Evolutionary conservation across 2,329 filamentous ascomycete species (phyloP).

Genomic region (Tolypocladium ovalisporum): DNA sequence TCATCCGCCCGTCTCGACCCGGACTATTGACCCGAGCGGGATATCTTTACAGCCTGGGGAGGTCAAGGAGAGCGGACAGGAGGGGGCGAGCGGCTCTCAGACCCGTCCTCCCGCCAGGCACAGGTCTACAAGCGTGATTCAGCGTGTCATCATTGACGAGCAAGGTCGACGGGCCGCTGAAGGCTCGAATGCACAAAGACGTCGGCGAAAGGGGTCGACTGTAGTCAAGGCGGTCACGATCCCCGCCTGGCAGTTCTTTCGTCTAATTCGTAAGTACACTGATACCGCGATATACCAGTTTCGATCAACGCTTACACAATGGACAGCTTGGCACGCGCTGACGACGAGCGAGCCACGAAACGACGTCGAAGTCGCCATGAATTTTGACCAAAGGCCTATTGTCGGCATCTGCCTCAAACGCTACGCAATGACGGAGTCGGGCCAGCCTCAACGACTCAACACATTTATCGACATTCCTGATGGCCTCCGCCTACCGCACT

Average conservation of each 20-base stretch:
- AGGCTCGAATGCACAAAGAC: slow-evolving; percentile 29
- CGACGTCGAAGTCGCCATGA: slow-evolving; percentile 75
- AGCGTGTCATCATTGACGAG: slow-evolving; percentile 44
- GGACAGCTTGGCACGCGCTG: slow-evolving; percentile 70
- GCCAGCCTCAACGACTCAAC: slow-evolving; percentile 59
- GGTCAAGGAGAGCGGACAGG: not conserved
- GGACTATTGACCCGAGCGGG: not conserved
- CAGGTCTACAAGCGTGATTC: slow-evolving; percentile 50
- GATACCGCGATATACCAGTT: not conserved
- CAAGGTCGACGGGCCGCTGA: slow-evolving; percentile 32
- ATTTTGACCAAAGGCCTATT: slow-evolving; percentile 77
- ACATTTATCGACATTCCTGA: slow-evolving; percentile 86
- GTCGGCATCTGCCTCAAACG: slow-evolving; percentile 89
- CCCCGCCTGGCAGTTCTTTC: slow-evolving; percentile 96
- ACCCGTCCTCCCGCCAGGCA: slow-evolving; percentile 22
- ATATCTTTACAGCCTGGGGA: not conserved
- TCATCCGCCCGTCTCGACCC: not conserved
- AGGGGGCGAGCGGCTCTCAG: slow-evolving; percentile 1
- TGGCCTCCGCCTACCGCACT: slow-evolving; percentile 72
- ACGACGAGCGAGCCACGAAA: slow-evolving; percentile 40
- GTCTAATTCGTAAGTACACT: slow-evolving; percentile 65
- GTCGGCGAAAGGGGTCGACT: slow-evolving; percentile 33
- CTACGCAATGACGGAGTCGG: slow-evolving; percentile 61
- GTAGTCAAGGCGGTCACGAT: slow-evolving; percentile 77
- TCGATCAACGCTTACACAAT: not conserved